Evolutionary conservation across 1,284 basidiomycete species (phyloP).

Genomic region (Exobasidium rhododendri): DNA sequence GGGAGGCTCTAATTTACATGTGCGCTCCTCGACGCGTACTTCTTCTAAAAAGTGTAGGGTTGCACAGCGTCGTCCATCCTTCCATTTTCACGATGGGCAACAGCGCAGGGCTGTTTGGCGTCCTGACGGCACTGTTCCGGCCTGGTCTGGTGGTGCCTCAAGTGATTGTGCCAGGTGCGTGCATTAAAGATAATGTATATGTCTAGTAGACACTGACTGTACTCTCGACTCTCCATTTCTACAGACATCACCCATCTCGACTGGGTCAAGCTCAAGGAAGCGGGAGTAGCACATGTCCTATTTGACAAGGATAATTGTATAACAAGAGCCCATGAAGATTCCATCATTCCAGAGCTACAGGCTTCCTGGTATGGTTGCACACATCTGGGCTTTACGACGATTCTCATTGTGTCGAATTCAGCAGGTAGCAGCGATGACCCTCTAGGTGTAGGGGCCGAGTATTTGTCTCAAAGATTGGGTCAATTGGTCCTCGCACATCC

Average conservation of each 20-base stretch:
- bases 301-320: constrained; percentile 98
- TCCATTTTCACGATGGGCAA: constrained; percentile 59
- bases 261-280: constrained; percentile 70
- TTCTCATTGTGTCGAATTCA: constrained; percentile 90
- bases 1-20: too few relatives aligned
- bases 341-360: constrained; percentile 55
- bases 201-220: too few relatives aligned
- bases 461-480: constrained; percentile 71
- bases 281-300: constrained; percentile 80
- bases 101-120: constrained; percentile 70
- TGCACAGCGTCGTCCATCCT: too few relatives aligned
- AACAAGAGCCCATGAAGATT: constrained; percentile 50
- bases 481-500: constrained; percentile 78
- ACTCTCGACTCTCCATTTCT: too few relatives aligned
- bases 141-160: constrained; percentile 73
- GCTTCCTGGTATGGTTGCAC: constrained; percentile 75
- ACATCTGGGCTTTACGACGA: constrained; percentile 43
- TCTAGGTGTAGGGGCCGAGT: constrained; percentile 82
- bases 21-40: too few relatives aligned
- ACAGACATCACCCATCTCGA: constrained; percentile 81
- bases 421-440: constrained; percentile 78
- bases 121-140: constrained; percentile 70
- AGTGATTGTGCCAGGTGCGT: constrained; percentile 62
- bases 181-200: not conserved
- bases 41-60: too few relatives aligned